Percentiles rank a stretch among this genome's conserved stretches.
Conservation (phyloP, 2,329 filamentous ascomycete species). For the Diaporthe citrichinensis region DNA sequence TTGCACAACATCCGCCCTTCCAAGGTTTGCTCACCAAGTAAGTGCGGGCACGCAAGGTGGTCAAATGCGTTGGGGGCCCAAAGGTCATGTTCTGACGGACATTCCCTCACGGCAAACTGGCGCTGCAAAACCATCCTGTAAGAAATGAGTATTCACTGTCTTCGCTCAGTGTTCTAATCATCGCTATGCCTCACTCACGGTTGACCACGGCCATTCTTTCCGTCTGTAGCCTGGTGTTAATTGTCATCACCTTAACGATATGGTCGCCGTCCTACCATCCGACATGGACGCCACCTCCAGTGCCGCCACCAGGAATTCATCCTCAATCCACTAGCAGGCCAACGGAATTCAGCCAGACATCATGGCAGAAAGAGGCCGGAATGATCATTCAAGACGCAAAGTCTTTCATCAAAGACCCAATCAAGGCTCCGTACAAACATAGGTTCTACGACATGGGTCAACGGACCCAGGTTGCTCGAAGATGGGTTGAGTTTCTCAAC, state of each 20-base stretch:
- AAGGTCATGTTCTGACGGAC: neutral
- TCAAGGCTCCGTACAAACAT: neutral
- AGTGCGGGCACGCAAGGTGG: neutral
- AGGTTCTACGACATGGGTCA: neutral
- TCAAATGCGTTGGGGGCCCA: too few species aligned
- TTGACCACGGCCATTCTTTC: neutral
- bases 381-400: neutral
- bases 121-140: neutral
- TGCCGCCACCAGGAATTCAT: neutral
- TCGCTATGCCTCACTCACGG: neutral
- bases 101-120: neutral
- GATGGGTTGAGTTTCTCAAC: neutral
- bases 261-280: neutral
- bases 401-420: neutral
- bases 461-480: neutral
- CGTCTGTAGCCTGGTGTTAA: neutral
- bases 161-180: neutral
- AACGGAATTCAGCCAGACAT: neutral
- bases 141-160: neutral
- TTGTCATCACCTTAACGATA: neutral
- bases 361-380: neutral
- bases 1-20: neutral
- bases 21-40: neutral
- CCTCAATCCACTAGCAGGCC: neutral
- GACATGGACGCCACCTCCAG: neutral